phyloP scores from a whole-genome alignment of 164 flowering plant genomes.

The Taxillus chinensis region DNA sequence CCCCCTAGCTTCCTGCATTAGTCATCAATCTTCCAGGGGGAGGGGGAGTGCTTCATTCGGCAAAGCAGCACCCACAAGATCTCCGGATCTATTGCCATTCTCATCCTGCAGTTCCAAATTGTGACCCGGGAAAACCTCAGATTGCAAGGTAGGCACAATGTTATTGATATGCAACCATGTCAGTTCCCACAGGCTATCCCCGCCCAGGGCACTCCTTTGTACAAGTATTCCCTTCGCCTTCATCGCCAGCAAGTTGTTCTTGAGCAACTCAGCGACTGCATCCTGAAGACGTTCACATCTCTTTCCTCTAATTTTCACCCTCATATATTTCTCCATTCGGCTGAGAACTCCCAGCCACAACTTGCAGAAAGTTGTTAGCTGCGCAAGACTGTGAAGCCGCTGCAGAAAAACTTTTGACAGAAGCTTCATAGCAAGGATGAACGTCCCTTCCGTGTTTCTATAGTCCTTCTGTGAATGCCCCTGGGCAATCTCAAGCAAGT shows the following conservation, averaged over 20 bases:
- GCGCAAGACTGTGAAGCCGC: constrained; percentile 23
- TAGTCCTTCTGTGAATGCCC: constrained; percentile 29
- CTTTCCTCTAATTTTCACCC: constrained; percentile 12
- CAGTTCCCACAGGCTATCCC: constrained; percentile 29
- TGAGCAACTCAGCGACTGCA: constrained; percentile 10
- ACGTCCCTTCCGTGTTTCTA: constrained; percentile 36
- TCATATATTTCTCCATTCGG: constrained; percentile 5
- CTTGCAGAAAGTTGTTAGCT: constrained; percentile 12
- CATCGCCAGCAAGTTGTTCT: constrained; percentile 17
- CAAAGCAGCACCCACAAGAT: neutral
- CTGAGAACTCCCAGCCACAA: constrained; percentile 15
- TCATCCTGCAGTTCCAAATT: neutral
- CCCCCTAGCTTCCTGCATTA: neutral
- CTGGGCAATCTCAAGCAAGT: constrained; percentile 26
- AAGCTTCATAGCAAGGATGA: constrained; percentile 28
- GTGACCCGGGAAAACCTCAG: neutral
- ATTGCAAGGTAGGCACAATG: constrained; percentile 15
- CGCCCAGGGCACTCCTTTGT: constrained; percentile 22
- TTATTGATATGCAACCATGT: constrained; percentile 30
- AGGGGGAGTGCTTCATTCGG: neutral
- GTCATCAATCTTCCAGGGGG: neutral
- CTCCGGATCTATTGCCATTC: neutral
- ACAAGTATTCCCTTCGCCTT: constrained; percentile 23
- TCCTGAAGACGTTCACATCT: constrained; percentile 15
- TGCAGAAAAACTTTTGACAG: constrained; percentile 27